Base-by-base conservation (phyloP, 345 rosid genomes). In the Arabidopsis thaliana region DNA sequence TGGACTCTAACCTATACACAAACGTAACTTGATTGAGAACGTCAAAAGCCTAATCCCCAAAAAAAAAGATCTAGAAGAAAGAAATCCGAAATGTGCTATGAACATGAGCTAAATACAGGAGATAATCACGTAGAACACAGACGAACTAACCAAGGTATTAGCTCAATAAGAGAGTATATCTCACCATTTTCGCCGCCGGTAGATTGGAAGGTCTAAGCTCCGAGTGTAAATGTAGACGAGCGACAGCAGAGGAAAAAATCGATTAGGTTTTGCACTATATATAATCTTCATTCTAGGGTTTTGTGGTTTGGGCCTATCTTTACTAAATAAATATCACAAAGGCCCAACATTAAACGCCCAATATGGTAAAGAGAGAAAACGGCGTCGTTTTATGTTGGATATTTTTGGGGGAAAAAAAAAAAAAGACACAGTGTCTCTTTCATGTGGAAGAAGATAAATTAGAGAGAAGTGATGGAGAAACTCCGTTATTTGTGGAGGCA, bases 141-240 rank as follows among this genome's bases (percentile, higher is more conserved):
- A 28, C 4, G 16, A 30, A 14, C 8, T 24, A 20, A 11, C 11
- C 4, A 7, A 57, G 34, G 4, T 60, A 12, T 2, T 2, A 11
- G 65, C 6, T 60, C 2, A 59, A 22, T 42, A 3, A 46, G 42
- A 42, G 4, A 41, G 53, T 56, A 14, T 16, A 7, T 9, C 73
- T 75, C 62, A 75, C 79, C 79, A 75, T 75, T 75, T 59, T 75
- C 46, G 56, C 68, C 73, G 79, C 62, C 68, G 73, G 68, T 67
- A 32, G 64, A 0, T 50, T 40, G 10, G 24, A 75, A 75, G 11
- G 73, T 50, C 46, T 37, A 50, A 67, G 68, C 68, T 72, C 52
- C 33, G 52, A 40, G 52, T 28, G 48, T 0, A 40, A 5, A 59
- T 8, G 9, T 10, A 40, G 28, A 56, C 30, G 57, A 64, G 57